A percentile compares a stretch with the other conserved stretches of the same genome.
These are phyloP conservation scores for Paxillus involutus DNA, from an alignment of 768 basidiomycete genomes.

Conservation along the genomic window DNA sequence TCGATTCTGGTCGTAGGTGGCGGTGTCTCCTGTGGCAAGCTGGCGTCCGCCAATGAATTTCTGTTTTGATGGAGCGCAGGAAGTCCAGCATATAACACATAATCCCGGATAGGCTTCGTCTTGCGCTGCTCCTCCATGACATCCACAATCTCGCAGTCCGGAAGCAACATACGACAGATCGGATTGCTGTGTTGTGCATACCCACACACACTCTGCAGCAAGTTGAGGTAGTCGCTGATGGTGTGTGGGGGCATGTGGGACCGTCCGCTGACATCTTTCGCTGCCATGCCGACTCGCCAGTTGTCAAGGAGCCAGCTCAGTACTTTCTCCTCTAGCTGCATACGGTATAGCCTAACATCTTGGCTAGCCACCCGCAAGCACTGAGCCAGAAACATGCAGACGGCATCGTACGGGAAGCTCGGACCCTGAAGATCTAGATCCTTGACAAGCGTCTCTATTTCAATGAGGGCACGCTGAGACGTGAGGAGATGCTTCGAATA, in stretches of 20 bases:
- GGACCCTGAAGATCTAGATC: slow-evolving; percentile 93
- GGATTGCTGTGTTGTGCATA: slow-evolving; percentile 47
- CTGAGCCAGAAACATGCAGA: slow-evolving; percentile 76
- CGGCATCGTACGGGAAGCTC: slow-evolving; percentile 81
- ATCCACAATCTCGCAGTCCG: slow-evolving; percentile 66
- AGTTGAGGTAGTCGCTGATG: slow-evolving; percentile 56
- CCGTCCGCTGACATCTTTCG: slow-evolving; percentile 34
- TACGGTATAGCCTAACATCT: slow-evolving; percentile 80
- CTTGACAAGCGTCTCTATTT: slow-evolving; percentile 77
- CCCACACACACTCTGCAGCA: slow-evolving; percentile 67
- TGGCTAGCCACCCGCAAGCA: slow-evolving; percentile 72
- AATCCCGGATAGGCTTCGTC: slow-evolving; percentile 65
- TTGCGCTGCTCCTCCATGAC: slow-evolving; percentile 57
- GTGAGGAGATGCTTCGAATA: slow-evolving; percentile 45
- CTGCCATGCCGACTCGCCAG: slow-evolving; percentile 55
- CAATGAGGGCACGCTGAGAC: slow-evolving; percentile 57
- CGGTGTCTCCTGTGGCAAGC: slow-evolving; percentile 2
- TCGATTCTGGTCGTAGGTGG: slow-evolving; percentile 8
- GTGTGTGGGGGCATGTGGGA: slow-evolving; percentile 51
- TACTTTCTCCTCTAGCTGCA: slow-evolving; percentile 87
- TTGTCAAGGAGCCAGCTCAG: slow-evolving; percentile 76
- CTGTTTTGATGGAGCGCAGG: slow-evolving; percentile 37
- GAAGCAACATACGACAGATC: slow-evolving; percentile 54
- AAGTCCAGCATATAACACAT: slow-evolving; percentile 63
- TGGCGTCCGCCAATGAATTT: slow-evolving; percentile 2